Evolutionary conservation across 169 alveolate genomes (phyloP).

Genomic region (Haemoproteus tartakovskyi): DNA sequence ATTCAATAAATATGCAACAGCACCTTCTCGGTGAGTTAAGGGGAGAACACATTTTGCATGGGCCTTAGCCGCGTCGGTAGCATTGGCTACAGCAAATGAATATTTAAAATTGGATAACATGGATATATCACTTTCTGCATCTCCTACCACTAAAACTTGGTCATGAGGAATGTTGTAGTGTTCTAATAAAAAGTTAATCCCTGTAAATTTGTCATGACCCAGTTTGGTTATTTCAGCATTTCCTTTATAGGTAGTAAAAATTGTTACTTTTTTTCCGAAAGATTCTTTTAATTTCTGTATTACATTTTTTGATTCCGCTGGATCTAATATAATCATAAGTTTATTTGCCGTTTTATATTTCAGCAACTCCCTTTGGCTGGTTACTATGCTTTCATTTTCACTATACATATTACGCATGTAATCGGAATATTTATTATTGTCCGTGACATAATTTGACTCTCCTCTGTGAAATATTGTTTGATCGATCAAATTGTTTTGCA

Average conservation of each 20-base stretch:
- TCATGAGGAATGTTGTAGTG: conserved; percentile 43
- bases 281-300: conserved; percentile 16
- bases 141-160: conserved; percentile 60
- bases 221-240: conserved; percentile 48
- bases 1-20: conserved; percentile 55
- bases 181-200: conserved; percentile 30
- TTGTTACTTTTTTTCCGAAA: conserved; percentile 15
- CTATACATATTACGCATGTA: conserved; percentile 50
- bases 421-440: conserved; percentile 51
- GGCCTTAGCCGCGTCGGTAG: conserved; percentile 43
- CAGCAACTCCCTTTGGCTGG: conserved; percentile 50
- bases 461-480: conserved; percentile 61
- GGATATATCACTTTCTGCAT: conserved; percentile 61
- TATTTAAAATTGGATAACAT: conserved; percentile 53
- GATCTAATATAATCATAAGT: conserved; percentile 47
- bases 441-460: conserved; percentile 58
- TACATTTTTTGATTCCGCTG: conserved; percentile 44
- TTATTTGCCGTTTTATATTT: conserved; percentile 49
- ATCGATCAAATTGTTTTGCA: conserved; percentile 29
- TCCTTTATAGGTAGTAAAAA: conserved; percentile 59
- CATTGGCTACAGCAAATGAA: conserved; percentile 59
- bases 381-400: conserved; percentile 49
- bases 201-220: conserved; percentile 60
- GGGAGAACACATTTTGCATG: conserved; percentile 53
- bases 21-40: conserved; percentile 31